Conservation (phyloP, 2,329 filamentous ascomycete genomes). For the Alternaria sp. region DNA sequence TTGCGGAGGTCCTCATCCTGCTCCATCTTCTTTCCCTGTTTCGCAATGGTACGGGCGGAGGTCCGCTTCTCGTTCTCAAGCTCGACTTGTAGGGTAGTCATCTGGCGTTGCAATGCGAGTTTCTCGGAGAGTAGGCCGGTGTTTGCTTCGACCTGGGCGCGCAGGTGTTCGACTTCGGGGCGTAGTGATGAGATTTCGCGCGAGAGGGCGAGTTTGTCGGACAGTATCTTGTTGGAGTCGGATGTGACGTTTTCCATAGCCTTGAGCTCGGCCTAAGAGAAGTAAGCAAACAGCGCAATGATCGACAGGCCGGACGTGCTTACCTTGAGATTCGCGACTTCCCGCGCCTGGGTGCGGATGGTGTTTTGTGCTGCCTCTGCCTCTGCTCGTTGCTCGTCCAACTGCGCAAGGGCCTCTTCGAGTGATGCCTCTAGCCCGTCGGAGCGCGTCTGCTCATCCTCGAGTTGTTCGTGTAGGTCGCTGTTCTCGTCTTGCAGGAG, state of each 20-base stretch:
- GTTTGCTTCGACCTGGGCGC: slow-evolving; percentile 64
- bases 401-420: slow-evolving; percentile 55
- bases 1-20: slow-evolving; percentile 56
- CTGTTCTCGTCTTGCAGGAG: slow-evolving; percentile 77
- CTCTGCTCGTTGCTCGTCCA: slow-evolving; percentile 56
- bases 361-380: slow-evolving; percentile 57
- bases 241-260: slow-evolving; percentile 70
- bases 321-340: slow-evolving; percentile 64
- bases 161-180: slow-evolving; percentile 68
- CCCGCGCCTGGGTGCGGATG: slow-evolving; percentile 58
- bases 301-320: slow-evolving; percentile 52
- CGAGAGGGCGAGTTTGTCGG: slow-evolving; percentile 67
- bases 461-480: slow-evolving; percentile 68
- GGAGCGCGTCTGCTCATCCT: slow-evolving; percentile 65
- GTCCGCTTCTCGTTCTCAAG: slow-evolving; percentile 82
- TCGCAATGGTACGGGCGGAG: slow-evolving; percentile 62
- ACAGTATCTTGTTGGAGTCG: slow-evolving; percentile 73
- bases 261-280: slow-evolving; percentile 69
- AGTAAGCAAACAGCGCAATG: slow-evolving; percentile 23
- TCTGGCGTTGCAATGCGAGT: slow-evolving; percentile 76
- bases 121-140: slow-evolving; percentile 79
- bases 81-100: slow-evolving; percentile 78
- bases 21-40: slow-evolving; percentile 57
- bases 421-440: slow-evolving; percentile 60
- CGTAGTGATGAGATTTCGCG: slow-evolving; percentile 65